These are phyloP conservation scores for Suillus weaverae DNA, from an alignment of 768 basidiomycete genomes.

Conservation along the genomic window DNA sequence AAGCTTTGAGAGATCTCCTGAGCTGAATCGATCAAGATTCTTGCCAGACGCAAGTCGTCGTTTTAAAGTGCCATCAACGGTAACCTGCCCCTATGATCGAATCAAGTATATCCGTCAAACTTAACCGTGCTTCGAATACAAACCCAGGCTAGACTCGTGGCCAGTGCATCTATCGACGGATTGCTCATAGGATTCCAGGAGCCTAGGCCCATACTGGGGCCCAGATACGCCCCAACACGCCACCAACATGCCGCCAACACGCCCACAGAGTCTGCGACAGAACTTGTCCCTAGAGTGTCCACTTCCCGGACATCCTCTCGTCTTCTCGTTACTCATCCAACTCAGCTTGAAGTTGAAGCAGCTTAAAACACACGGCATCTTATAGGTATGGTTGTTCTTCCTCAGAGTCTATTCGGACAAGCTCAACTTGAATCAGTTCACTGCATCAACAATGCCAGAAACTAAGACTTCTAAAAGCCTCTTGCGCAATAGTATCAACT, in stretches of 20 bases:
- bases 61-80: neutral
- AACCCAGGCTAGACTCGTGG: neutral
- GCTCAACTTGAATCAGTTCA: neutral
- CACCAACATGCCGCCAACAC: neutral
- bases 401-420: neutral
- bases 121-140: neutral
- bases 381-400: neutral
- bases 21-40: neutral
- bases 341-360: neutral
- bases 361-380: neutral
- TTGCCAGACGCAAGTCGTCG: neutral
- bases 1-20: neutral
- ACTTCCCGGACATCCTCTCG: neutral
- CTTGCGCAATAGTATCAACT: constrained; percentile 17
- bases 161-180: neutral
- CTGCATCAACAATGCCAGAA: neutral
- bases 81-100: neutral
- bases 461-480: neutral
- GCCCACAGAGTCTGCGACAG: neutral
- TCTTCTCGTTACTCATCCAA: neutral
- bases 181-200: neutral
- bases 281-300: neutral
- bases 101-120: neutral
- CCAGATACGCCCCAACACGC: neutral
- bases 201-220: neutral